phyloP scores from a whole-genome alignment of 371 early-diverging fungal genomes.

The Phascolomyces articulosus region DNA sequence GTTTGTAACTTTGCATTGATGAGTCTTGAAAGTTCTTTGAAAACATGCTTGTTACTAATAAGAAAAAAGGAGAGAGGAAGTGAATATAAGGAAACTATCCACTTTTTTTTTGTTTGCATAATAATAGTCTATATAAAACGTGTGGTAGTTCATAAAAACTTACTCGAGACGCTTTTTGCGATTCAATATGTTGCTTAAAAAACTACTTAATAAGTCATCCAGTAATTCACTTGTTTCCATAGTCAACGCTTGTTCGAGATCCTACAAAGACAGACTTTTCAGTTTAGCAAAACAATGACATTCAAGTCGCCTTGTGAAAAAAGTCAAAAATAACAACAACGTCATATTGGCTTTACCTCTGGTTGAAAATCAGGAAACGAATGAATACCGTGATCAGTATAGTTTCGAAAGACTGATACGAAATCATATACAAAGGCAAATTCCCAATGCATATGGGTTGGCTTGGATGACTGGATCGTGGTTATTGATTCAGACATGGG shows the following conservation, averaged over 20 bases:
- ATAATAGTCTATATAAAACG: no score
- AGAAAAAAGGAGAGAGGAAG: no score
- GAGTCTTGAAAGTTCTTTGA: slow-evolving; percentile 29
- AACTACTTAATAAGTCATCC: slow-evolving; percentile 32
- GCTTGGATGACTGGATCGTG: neutral
- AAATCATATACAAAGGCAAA: slow-evolving; percentile 49
- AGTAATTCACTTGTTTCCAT: slow-evolving; percentile 23
- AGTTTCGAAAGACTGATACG: slow-evolving; percentile 22
- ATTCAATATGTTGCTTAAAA: slow-evolving; percentile 42
- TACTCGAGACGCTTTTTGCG: slow-evolving; percentile 46
- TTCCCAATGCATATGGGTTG: slow-evolving; percentile 33
- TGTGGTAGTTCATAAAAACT: neutral
- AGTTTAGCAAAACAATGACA: no score
- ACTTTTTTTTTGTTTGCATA: neutral
- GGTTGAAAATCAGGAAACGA: slow-evolving; percentile 32
- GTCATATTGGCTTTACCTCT: slow-evolving; percentile 17
- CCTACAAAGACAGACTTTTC: slow-evolving; percentile 13
- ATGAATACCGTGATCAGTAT: slow-evolving; percentile 20
- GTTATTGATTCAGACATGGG: no score
- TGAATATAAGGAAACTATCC: neutral
- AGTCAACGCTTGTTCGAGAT: slow-evolving; percentile 29
- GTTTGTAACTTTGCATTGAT: slow-evolving; percentile 33
- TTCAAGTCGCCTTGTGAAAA: no score
- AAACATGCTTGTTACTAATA: slow-evolving; percentile 20
- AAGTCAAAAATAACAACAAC: no score